phyloP scores from a whole-genome alignment of 495 filamentous ascomycete species.

The Tuber melanosporum region DNA sequence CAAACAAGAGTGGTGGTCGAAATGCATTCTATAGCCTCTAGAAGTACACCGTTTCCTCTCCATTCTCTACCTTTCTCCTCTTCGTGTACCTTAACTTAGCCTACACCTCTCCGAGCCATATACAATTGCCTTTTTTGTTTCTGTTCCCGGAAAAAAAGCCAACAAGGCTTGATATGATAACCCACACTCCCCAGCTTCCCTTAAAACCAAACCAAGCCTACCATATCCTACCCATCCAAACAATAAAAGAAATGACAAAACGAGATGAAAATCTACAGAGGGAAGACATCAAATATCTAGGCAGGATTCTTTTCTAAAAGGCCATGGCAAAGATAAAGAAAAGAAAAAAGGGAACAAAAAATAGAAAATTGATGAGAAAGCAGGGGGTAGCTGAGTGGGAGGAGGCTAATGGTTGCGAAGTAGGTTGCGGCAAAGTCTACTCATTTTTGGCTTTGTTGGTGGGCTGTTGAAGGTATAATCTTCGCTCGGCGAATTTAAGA shows the following conservation, averaged over 20 bases:
- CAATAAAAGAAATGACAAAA: neutral
- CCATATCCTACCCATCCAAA: neutral
- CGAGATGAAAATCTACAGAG: neutral
- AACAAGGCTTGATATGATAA: neutral
- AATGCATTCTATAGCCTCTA: neutral
- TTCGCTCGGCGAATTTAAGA: conserved; percentile 74
- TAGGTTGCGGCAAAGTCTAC: conserved; percentile 5
- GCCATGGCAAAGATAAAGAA: neutral
- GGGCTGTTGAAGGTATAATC: conserved; percentile 29
- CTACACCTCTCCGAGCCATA: neutral
- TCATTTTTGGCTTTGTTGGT: conserved; percentile 30
- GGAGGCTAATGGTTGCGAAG: neutral
- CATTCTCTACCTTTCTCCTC: neutral
- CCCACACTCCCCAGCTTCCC: neutral
- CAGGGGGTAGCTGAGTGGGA: neutral
- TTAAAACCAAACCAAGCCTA: neutral
- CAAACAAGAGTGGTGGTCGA: neutral
- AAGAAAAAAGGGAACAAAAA: neutral
- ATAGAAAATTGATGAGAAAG: neutral
- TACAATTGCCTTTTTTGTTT: neutral
- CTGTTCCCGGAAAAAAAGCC: neutral
- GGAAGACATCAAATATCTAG: conserved; percentile 1
- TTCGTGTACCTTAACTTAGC: neutral
- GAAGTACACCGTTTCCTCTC: neutral
- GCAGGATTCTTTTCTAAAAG: conserved; percentile 1